A percentile compares a stretch with the other conserved stretches of the same genome.
Conservation (phyloP, 805 yeast species). For the Candida loeiensis region DNA sequence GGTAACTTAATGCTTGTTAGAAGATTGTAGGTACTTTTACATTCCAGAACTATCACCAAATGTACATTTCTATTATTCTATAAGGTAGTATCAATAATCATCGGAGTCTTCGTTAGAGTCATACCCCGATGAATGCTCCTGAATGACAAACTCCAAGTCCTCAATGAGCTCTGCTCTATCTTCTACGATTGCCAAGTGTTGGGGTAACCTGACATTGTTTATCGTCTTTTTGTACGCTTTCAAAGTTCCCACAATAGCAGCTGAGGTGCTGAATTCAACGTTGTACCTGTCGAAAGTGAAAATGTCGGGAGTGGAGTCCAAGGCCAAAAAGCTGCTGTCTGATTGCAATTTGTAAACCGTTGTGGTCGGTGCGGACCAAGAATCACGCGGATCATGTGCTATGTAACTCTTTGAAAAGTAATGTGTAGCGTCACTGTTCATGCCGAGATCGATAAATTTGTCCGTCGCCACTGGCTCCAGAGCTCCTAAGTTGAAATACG, state of each 20-base stretch:
- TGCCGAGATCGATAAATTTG: slow-evolving; percentile 1
- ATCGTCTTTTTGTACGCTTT: slow-evolving; percentile 25
- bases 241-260: slow-evolving; percentile 23
- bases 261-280: slow-evolving; percentile 25
- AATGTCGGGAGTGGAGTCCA: slow-evolving; percentile 6
- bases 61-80: too few relatives aligned
- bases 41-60: too few relatives aligned
- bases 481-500: slow-evolving; percentile 11
- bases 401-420: slow-evolving; percentile 11
- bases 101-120: slow-evolving; percentile 16
- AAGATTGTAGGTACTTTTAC: neutral
- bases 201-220: slow-evolving; percentile 16
- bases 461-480: slow-evolving; percentile 3
- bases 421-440: slow-evolving; percentile 5
- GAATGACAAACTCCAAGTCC: slow-evolving; percentile 40
- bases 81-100: neutral
- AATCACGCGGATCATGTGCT: neutral
- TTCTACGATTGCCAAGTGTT: slow-evolving; percentile 29
- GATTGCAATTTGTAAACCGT: slow-evolving; percentile 4
- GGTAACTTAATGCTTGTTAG: neutral
- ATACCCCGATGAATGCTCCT: slow-evolving; percentile 52
- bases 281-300: slow-evolving; percentile 7
- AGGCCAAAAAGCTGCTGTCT: slow-evolving; percentile 4
- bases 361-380: neutral
- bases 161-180: slow-evolving; percentile 55